Percentiles rank a stretch among this genome's conserved stretches.
Evolutionary conservation across 768 basidiomycete genomes (phyloP).

Genomic region (Mycena pura): DNA sequence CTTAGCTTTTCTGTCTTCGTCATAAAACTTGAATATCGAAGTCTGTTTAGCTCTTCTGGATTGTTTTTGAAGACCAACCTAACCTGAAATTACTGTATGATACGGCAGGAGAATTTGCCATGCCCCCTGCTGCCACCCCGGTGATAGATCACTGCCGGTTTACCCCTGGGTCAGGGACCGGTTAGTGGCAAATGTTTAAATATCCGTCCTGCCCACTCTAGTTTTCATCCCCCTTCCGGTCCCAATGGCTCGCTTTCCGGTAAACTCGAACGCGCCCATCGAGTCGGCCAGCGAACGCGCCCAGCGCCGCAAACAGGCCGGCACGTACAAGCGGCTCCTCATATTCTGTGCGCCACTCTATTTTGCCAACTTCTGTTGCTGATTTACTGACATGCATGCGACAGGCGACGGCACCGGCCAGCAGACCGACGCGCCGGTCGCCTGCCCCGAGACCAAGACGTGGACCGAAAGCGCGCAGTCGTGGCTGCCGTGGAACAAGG

Average conservation of each 20-base stretch:
- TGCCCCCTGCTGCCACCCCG: too few relatives aligned
- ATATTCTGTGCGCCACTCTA: not conserved
- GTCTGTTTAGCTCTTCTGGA: too few relatives aligned
- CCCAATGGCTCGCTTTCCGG: not conserved
- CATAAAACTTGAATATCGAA: too few relatives aligned
- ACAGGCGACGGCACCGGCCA: not conserved
- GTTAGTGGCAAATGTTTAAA: not conserved
- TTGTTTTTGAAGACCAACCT: too few relatives aligned
- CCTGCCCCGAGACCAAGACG: not conserved
- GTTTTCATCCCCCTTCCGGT: not conserved
- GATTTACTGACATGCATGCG: not conserved
- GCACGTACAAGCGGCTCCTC: not conserved
- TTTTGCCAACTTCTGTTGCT: not conserved
- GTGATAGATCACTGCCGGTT: too few relatives aligned
- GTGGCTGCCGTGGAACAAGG: too few relatives aligned
- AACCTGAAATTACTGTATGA: too few relatives aligned
- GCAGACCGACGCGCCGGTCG: not conserved
- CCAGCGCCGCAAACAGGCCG: not conserved
- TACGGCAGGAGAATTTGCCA: too few relatives aligned
- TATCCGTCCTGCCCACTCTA: not conserved
- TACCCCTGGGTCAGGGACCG: too few relatives aligned
- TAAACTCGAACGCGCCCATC: not conserved
- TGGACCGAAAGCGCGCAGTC: too few relatives aligned
- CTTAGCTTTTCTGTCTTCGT: too few relatives aligned
- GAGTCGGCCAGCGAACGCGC: not conserved